A percentile compares a stretch with the other conserved stretches of the same genome.
These are phyloP conservation scores for Metschnikowia chrysomelidarum DNA, from an alignment of 805 yeast genomes.

Conservation along the genomic window DNA sequence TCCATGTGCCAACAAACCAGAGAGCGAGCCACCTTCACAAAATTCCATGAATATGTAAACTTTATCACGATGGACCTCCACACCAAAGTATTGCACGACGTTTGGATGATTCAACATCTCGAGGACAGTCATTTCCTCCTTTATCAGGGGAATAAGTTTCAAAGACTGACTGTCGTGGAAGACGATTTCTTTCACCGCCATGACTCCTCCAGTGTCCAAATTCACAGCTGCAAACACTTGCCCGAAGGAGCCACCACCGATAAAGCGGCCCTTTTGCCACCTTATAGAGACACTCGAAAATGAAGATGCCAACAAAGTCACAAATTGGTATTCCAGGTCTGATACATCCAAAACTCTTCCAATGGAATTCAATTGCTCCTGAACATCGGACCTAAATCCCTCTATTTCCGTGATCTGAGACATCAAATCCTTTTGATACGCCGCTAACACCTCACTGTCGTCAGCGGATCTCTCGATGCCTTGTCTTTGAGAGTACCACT, in stretches of 20 bases:
- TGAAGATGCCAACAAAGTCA: slow-evolving; percentile 83
- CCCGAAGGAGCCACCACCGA: slow-evolving; percentile 97
- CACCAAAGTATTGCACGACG: slow-evolving; percentile 94
- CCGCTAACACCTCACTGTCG: slow-evolving; percentile 39
- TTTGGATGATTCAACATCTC: slow-evolving; percentile 96
- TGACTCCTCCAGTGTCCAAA: slow-evolving; percentile 89
- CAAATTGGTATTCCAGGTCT: slow-evolving; percentile 82
- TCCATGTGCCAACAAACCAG: slow-evolving; percentile 83
- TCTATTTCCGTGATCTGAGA: slow-evolving; percentile 66
- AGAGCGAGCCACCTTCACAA: slow-evolving; percentile 93
- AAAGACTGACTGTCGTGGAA: slow-evolving; percentile 87
- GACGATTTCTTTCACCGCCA: slow-evolving; percentile 95
- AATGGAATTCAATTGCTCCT: slow-evolving; percentile 46
- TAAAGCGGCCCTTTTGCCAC: slow-evolving; percentile 94
- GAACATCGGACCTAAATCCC: slow-evolving; percentile 44
- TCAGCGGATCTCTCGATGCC: slow-evolving; percentile 47
- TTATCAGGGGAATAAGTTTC: slow-evolving; percentile 79
- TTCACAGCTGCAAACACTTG: slow-evolving; percentile 89
- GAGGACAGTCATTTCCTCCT: slow-evolving; percentile 94
- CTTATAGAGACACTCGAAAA: slow-evolving; percentile 87
- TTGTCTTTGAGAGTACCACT: slow-evolving; percentile 52
- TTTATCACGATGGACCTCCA: slow-evolving; percentile 93
- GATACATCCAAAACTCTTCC: slow-evolving; percentile 90
- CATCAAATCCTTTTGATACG: slow-evolving; percentile 68
- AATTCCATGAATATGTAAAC: slow-evolving; percentile 97